Conservation (phyloP, 176 grass and related monocot genomes). For the Dactylis glomerata region DNA sequence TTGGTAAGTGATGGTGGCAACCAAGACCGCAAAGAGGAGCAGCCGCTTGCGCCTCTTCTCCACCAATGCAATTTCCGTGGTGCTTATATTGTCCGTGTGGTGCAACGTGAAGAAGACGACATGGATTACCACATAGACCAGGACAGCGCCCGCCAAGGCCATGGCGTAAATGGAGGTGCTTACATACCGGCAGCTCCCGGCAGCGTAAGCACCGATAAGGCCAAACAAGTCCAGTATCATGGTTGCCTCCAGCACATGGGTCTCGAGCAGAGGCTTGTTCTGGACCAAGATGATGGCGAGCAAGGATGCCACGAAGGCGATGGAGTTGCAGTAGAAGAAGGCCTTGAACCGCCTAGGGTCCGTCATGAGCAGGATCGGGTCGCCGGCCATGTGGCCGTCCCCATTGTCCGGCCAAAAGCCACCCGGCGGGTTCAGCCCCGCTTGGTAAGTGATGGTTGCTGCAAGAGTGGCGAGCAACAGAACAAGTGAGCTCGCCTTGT, state of each 20-base stretch:
- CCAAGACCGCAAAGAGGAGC: slow-evolving; percentile 33
- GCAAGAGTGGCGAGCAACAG: slow-evolving; percentile 45
- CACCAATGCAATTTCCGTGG: background rate
- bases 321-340: slow-evolving; percentile 48
- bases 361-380: slow-evolving; percentile 2
- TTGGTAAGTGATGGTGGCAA: slow-evolving; percentile 35
- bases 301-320: slow-evolving; percentile 43
- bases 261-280: background rate
- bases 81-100: background rate
- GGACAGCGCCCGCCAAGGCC: background rate
- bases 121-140: background rate
- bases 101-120: background rate
- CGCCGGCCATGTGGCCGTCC: slow-evolving; percentile 9
- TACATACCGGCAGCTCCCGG: slow-evolving; percentile 7
- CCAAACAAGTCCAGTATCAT: slow-evolving; percentile 42
- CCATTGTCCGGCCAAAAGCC: slow-evolving; percentile 19
- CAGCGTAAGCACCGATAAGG: slow-evolving; percentile 30
- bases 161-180: slow-evolving; percentile 9
- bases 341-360: background rate
- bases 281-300: slow-evolving; percentile 38
- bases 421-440: slow-evolving; percentile 34
- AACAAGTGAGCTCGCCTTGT: background rate
- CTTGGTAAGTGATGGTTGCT: slow-evolving; percentile 46
- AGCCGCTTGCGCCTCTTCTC: slow-evolving; percentile 28
- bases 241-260: background rate